Base-by-base conservation (phyloP, 2,329 filamentous ascomycete species). In the Colletotrichum echinochloae region DNA sequence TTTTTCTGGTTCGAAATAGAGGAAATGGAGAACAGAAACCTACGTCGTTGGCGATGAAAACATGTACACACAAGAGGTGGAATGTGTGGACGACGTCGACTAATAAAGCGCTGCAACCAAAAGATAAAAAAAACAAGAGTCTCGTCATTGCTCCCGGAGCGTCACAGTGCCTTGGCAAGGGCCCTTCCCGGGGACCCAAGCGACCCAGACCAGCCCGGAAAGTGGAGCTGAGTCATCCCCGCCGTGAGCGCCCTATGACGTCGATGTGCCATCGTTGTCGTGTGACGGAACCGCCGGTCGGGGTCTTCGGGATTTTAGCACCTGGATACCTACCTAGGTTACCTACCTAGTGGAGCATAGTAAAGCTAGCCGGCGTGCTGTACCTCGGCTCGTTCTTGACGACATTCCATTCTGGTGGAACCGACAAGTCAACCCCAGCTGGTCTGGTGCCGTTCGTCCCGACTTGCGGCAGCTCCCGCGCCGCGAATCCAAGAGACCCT, bases 231-330 rank as follows among this genome's bases (percentile, higher is more conserved):
- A 69, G 54, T 48, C 35, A 59, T 46, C 35, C 18, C 28, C 12
- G 23, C n/a, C 23, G 39, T 66, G 62, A 66, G 51, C 66, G 55
- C 26, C 35, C 48, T 39, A 70, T 70, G 67, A 70, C 67, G 67
- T 70, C 63, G 35, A 26, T 26, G 64, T 56, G 30, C 67, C 63
- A 56, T 70, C 23, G 39, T 5, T 18, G 33, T 60, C 56, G 30
- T 11, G 14, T 49, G 66, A 70, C 66, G 55, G 66, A 70, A 60
- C 49, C 16, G 62, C 61, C 66, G 52, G 23, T 49, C 66, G 66
- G 66, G 41, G 16, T 30, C 48, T 35, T 70, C 66, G 66, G 66
- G 39, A 60, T 49, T 3, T 14, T 11, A 7, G 41, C 20, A 39
- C 14, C 14, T 18, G 14, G 33, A 12, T 37, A 41, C 18, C 16